Evolutionary conservation across 2,329 filamentous ascomycete species (phyloP).

Genomic region (Fusarium aywerte): DNA sequence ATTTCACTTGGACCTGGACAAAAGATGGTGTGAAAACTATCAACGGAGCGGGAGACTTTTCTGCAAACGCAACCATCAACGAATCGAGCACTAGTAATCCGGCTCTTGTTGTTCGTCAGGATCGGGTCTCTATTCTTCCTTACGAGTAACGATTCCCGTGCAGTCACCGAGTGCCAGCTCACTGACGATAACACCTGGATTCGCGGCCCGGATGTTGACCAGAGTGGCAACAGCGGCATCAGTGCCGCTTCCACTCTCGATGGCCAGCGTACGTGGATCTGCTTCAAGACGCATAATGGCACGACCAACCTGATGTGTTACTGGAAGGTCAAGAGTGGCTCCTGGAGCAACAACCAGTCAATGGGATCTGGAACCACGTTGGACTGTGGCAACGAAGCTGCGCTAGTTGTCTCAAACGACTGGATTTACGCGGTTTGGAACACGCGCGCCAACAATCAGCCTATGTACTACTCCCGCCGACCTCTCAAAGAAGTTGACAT

Average conservation of each 20-base stretch:
- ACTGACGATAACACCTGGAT: neutral
- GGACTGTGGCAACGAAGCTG: neutral
- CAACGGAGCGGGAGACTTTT: neutral
- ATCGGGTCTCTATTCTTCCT: neutral
- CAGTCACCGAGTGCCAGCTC: neutral
- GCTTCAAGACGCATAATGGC: neutral
- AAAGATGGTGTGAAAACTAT: neutral
- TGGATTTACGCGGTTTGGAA: neutral
- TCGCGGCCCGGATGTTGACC: neutral
- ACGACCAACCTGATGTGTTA: neutral
- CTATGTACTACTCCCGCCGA: neutral
- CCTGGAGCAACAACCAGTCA: neutral
- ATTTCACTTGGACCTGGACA: neutral
- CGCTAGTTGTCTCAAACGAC: neutral
- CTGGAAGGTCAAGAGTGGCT: neutral
- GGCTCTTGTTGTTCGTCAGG: neutral
- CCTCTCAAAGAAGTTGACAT: neutral
- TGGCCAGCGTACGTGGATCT: neutral
- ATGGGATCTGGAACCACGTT: neutral
- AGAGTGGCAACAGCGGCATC: neutral
- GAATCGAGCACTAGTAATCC: neutral
- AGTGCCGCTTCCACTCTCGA: neutral
- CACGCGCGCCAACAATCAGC: neutral
- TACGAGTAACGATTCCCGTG: neutral
- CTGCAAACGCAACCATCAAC: neutral